Evolutionary conservation across 2,329 filamentous ascomycete species (phyloP).

Genomic region (Monosporascus sp.): DNA sequence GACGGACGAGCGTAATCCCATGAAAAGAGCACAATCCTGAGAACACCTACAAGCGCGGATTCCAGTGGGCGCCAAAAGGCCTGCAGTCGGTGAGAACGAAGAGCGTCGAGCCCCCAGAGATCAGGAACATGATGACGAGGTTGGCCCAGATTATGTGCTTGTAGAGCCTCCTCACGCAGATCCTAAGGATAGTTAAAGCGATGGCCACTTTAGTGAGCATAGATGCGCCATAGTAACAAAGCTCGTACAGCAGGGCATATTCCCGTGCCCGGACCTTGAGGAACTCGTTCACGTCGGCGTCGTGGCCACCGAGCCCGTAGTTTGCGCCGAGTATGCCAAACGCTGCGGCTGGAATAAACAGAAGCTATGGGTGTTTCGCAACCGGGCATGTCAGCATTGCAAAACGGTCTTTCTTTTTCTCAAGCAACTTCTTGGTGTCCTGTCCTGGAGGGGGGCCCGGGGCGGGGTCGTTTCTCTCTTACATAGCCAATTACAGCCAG

Average conservation of each 20-base stretch:
- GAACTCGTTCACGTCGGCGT: not conserved
- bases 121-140: no score
- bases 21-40: no score
- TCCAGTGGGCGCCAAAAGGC: slow-evolving; percentile 16
- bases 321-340: not conserved
- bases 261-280: not conserved
- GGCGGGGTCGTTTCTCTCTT: not conserved
- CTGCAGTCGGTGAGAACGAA: slow-evolving; percentile 15
- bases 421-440: no score
- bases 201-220: not conserved
- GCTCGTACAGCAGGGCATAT: not conserved
- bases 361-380: not conserved
- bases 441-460: no score
- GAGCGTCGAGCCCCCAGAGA: no score
- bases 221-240: not conserved
- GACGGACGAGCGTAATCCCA: not conserved
- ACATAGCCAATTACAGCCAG: not conserved
- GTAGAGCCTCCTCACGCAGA: not conserved
- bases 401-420: no score
- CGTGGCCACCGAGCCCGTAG: not conserved
- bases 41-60: slow-evolving; percentile 10
- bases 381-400: no score
- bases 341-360: not conserved
- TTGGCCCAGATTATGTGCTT: not conserved
- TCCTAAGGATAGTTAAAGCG: not conserved